phyloP scores from a whole-genome alignment of 441 rosid genomes.

The Adansonia madagascariensis region DNA sequence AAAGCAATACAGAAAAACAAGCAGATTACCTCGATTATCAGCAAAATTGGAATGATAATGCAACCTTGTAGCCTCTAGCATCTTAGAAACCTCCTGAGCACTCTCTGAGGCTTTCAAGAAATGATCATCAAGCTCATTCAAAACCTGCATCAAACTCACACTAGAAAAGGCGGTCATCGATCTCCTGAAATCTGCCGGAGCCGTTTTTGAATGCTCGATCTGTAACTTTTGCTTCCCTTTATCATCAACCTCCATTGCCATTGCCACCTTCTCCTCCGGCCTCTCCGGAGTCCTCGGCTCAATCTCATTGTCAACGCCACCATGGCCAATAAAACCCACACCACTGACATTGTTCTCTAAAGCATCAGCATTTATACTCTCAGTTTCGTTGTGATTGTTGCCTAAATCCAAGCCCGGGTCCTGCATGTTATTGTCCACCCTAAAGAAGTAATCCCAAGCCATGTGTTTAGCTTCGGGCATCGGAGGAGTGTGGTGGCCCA shows the following conservation, averaged over 20 bases:
- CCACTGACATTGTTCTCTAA: constrained; percentile 28
- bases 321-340: constrained; percentile 25
- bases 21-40: constrained; percentile 55
- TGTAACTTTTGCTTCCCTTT: constrained; percentile 41
- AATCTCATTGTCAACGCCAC: constrained; percentile 31
- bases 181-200: constrained; percentile 57
- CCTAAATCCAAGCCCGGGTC: constrained; percentile 53
- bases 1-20: not conserved
- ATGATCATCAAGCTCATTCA: constrained; percentile 60
- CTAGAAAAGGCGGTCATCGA: constrained; percentile 37
- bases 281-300: constrained; percentile 62
- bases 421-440: constrained; percentile 56
- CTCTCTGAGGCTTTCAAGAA: constrained; percentile 64
- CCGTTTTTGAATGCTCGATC: constrained; percentile 63
- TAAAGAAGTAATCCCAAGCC: constrained; percentile 91
- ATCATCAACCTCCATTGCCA: constrained; percentile 24
- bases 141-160: constrained; percentile 51
- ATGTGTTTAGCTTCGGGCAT: constrained; percentile 51
- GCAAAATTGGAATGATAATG: constrained; percentile 79
- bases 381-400: constrained; percentile 31
- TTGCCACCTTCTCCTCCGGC: constrained; percentile 26
- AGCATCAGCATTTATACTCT: constrained; percentile 31
- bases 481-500: constrained; percentile 43
- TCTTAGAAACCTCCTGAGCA: constrained; percentile 63
- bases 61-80: constrained; percentile 67